These are phyloP conservation scores for Rhizopogon roseolus DNA, from an alignment of 768 basidiomycete species.

Conservation along the genomic window DNA sequence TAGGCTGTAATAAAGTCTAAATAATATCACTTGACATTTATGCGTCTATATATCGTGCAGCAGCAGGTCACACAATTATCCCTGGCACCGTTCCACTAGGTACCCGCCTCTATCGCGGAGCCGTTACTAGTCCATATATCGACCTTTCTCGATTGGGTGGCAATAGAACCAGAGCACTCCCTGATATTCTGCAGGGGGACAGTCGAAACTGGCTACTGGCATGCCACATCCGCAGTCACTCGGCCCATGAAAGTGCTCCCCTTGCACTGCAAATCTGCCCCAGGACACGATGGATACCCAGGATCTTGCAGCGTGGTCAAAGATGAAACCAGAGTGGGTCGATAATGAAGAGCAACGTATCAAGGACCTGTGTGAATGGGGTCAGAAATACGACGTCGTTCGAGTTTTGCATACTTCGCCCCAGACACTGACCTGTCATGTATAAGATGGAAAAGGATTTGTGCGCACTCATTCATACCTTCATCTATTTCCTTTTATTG, in stretches of 20 bases:
- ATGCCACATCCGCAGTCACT: constrained; percentile 21
- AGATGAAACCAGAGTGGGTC: constrained; percentile 12
- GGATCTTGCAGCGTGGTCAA: constrained; percentile 32
- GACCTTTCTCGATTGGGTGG: constrained; percentile 22
- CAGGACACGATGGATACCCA: constrained; percentile 30
- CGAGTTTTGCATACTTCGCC: too few relatives aligned
- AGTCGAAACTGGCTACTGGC: constrained; percentile 18
- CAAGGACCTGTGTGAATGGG: constrained; percentile 28
- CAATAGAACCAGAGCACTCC: constrained; percentile 32
- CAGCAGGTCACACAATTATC: constrained; percentile 27
- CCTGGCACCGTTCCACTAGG: constrained; percentile 29
- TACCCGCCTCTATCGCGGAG: constrained; percentile 32
- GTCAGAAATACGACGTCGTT: constrained; percentile 19
- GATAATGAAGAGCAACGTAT: constrained; percentile 21
- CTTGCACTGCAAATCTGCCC: constrained; percentile 27
- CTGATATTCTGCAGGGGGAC: constrained; percentile 27
- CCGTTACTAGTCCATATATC: constrained; percentile 8
- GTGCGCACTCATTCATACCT: constrained; percentile 21
- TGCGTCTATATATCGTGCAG: constrained; percentile 4
- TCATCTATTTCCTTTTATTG: not conserved
- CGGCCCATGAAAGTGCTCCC: constrained; percentile 25
- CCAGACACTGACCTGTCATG: not conserved
- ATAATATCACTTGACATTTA: not conserved
- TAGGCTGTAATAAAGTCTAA: not conserved
- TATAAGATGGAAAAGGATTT: constrained; percentile 47